Base-by-base conservation (phyloP, 2,329 filamentous ascomycete genomes). In the Laburnicola sp. region DNA sequence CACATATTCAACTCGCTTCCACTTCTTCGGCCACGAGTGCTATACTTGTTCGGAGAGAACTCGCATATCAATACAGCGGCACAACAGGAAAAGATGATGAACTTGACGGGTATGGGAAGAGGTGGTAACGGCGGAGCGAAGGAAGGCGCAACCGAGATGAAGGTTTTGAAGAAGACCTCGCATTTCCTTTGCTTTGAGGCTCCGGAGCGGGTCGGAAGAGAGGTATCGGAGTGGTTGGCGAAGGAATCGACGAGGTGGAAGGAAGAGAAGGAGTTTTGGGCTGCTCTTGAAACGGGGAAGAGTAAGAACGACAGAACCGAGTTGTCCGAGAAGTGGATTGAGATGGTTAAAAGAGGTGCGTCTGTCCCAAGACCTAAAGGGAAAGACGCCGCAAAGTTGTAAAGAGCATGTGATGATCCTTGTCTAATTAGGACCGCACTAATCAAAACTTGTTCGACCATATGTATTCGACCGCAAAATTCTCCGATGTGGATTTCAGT, bases 311-410 rank as follows among this genome's bases (percentile, higher is more conserved):
- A 45, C n/a, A 49, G 43, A 25, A 61, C 28, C 7, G 46, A 50
- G 26, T 30, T 61, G 6, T 58, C 58, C 16, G 51, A 59, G 5
- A 57, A 47, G 22, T 61, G 60, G 58, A 36, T 58, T 21, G 36
- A 32, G 23, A 48, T 34, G 2, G 49, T 51, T 2, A 55, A 57
- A 30, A 45, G 8, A 26, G 34, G 32, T 21, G 25, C 28, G n/a
- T 4, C n/a, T 23, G 26, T 50, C 10, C 37, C 30, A 22, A 48
- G 37, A 32, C 22, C 37, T 22, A 40, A 27, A 11, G 45, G 27
- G 4, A 48, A 41, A 22, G 22, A 40, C 28, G 27, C 21, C 30
- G 36, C 45, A 3, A 48, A 48, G 27, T 27, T 41, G 27, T 41
- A 45, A 11, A 10, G 6, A n/a, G 7, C 41, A 32, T 6, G n/a